A percentile compares a stretch with the other conserved stretches of the same genome.
These are phyloP conservation scores for Microbotryomycetes sp. DNA, from an alignment of 1,284 basidiomycete genomes.

Conservation along the genomic window DNA sequence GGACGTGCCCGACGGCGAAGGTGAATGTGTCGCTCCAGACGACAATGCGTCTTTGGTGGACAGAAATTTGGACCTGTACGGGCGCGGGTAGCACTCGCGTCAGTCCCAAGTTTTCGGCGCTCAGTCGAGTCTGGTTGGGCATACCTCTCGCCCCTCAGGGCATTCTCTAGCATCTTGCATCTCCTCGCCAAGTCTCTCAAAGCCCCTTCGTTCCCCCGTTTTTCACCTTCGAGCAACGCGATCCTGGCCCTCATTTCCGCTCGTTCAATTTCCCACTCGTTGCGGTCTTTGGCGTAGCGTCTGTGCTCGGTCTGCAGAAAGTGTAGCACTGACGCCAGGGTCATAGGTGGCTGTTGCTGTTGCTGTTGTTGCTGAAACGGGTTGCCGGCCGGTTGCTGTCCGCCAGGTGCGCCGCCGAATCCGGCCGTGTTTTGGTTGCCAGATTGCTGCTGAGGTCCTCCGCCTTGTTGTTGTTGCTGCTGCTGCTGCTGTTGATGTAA, in stretches of 20 bases:
- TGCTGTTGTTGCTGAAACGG: slow-evolving; percentile 49
- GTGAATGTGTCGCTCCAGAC: neutral
- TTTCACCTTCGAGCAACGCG: slow-evolving; percentile 93
- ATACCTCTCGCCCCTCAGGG: slow-evolving; percentile 32
- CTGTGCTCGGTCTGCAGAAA: slow-evolving; percentile 98
- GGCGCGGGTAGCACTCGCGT: neutral
- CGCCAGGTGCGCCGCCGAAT: too few species aligned
- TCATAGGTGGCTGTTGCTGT: slow-evolving; percentile 54
- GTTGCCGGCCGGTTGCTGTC: too few species aligned
- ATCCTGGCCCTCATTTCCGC: slow-evolving; percentile 98
- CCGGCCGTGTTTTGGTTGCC: neutral
- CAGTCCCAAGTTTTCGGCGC: too few species aligned
- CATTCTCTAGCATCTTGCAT: slow-evolving; percentile 95
- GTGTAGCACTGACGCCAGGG: slow-evolving; percentile 88
- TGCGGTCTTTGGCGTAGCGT: slow-evolving; percentile 82
- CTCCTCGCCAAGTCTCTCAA: slow-evolving; percentile 91
- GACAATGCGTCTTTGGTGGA: slow-evolving; percentile 19
- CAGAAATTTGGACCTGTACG: slow-evolving; percentile 26
- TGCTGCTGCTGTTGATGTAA: slow-evolving; percentile 38
- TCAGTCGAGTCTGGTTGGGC: too few species aligned
- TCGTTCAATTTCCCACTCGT: slow-evolving; percentile 99
- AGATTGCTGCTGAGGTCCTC: neutral
- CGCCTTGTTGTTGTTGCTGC: neutral
- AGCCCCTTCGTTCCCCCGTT: slow-evolving; percentile 91
- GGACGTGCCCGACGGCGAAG: slow-evolving; percentile 18